phyloP scores from a whole-genome alignment of 148 eudicot species.

The Camellia lanceoleosa region DNA sequence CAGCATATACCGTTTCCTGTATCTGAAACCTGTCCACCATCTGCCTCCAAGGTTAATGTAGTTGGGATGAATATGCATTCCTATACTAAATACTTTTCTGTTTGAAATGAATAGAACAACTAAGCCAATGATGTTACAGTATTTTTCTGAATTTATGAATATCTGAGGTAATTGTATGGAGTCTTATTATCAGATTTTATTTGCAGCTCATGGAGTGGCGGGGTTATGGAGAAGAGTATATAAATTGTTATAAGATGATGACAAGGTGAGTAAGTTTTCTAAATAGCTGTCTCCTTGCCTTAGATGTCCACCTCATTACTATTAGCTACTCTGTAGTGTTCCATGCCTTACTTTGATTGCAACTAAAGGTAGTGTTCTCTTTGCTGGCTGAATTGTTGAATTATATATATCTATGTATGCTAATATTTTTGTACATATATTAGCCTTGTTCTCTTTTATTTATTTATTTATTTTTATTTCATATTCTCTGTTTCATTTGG shows the following conservation, averaged over 20 bases:
- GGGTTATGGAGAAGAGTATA: constrained; percentile 92
- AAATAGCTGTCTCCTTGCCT: neutral
- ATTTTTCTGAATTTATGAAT: neutral
- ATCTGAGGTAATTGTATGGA: constrained; percentile 1
- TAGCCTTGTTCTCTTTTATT: neutral
- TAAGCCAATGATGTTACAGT: neutral
- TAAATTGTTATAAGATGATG: constrained; percentile 96
- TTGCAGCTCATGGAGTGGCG: constrained; percentile 97
- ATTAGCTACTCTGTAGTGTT: too few relatives aligned
- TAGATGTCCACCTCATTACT: too few relatives aligned
- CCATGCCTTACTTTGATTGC: too few relatives aligned
- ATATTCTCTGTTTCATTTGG: constrained; percentile 1
- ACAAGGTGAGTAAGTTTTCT: constrained; percentile 63
- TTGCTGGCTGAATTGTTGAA: too few relatives aligned
- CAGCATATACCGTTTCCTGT: neutral
- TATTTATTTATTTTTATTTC: neutral
- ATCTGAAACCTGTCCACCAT: neutral
- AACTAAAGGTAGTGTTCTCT: too few relatives aligned
- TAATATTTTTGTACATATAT: too few relatives aligned
- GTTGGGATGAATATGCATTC: neutral
- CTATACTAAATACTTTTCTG: neutral
- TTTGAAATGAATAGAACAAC: neutral
- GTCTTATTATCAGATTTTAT: constrained; percentile 29
- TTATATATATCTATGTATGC: too few relatives aligned
- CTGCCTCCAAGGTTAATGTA: neutral